Evolutionary conservation across 768 basidiomycete genomes (phyloP).

Genomic region (Leccinum variicolor): DNA sequence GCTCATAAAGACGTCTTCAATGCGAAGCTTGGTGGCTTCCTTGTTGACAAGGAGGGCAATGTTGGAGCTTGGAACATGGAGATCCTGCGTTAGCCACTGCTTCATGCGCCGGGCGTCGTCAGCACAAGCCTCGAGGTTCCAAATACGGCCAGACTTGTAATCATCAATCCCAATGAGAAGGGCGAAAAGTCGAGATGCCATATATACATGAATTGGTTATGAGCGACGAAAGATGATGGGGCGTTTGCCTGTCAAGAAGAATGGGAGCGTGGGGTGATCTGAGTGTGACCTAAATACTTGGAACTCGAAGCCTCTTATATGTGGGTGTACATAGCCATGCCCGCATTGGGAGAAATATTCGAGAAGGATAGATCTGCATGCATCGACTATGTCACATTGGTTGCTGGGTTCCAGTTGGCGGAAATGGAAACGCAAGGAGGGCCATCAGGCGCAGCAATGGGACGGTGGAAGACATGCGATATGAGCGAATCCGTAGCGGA

Average conservation of each 20-base stretch:
- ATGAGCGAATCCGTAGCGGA: not conserved
- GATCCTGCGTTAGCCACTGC: slow-evolving; percentile 52
- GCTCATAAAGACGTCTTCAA: slow-evolving; percentile 57
- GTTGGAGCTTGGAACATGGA: slow-evolving; percentile 57
- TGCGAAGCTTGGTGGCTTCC: slow-evolving; percentile 57
- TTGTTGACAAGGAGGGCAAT: slow-evolving; percentile 54
- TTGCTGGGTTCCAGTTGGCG: slow-evolving; percentile 9
- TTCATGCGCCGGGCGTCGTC: slow-evolving; percentile 60
- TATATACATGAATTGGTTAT: slow-evolving; percentile 22
- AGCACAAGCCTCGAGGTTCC: slow-evolving; percentile 64
- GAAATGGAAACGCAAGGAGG: slow-evolving; percentile 11
- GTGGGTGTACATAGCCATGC: slow-evolving; percentile 11
- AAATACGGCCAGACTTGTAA: slow-evolving; percentile 62
- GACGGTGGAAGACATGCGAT: not conserved
- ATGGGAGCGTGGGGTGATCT: slow-evolving; percentile 7
- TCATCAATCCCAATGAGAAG: slow-evolving; percentile 67
- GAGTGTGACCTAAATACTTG: slow-evolving; percentile 1
- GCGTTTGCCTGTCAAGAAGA: slow-evolving; percentile 10
- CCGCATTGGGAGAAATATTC: not conserved
- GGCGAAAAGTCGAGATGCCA: slow-evolving; percentile 54
- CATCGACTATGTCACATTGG: slow-evolving; percentile 3
- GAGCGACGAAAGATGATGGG: not conserved
- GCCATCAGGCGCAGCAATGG: not conserved
- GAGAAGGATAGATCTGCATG: not conserved
- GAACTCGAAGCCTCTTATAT: slow-evolving; percentile 15